Base-by-base conservation (phyloP, 1,139 yeast genomes). In the Geotrichum cucujoidarum region DNA sequence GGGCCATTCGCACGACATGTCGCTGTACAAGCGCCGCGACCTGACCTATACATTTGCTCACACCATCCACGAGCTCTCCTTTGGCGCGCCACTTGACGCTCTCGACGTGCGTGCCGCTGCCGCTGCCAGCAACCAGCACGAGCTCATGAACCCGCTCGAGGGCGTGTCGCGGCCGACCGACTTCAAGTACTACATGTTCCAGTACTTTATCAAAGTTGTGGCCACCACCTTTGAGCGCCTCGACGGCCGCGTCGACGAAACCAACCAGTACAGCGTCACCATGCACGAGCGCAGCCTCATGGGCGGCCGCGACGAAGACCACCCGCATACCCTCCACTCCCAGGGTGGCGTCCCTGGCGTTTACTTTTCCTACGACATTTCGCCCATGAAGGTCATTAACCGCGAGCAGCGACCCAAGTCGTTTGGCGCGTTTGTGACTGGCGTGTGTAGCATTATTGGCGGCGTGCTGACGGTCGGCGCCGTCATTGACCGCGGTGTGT, bases 381-480 rank as follows among this genome's bases (percentile, higher is more conserved):
- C 95, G 47, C 96, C 98, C 7, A 73, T 92, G 71, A 89, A 90
- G 65, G 90, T 92, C 45, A 86, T 90, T 60, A 89, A 90, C 67
- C 75, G 79, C 47, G 95, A 92, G 64, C 81, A 80, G 55, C 84
- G 81, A 57, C 77, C 80, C 34, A 84, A 81, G 64, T 75, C 94
- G 0, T 83, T 95, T 81, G 85, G 95, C 24, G 87, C 92, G 3
- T 90, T 92, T 62, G 65, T 90, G 35, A 74, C 92, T 56, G 90
- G 95, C 34, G 87, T 87, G 40, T 78, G 92, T 57, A 83, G 95
- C 53, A 87, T 95, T 10, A 76, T 90, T 40, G 97, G 97, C 8
- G 97, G 97, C 36, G 92, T 92, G 10, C 73, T 92, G 52, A 92
- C 96, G 48, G 90, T 92, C 18, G 97, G 95, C 6, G 83, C 96